Percentiles rank a stretch among this genome's conserved stretches.
These are phyloP conservation scores for Gastrolobium villosum DNA, from an alignment of 306 rosid genomes.

Conservation along the genomic window DNA sequence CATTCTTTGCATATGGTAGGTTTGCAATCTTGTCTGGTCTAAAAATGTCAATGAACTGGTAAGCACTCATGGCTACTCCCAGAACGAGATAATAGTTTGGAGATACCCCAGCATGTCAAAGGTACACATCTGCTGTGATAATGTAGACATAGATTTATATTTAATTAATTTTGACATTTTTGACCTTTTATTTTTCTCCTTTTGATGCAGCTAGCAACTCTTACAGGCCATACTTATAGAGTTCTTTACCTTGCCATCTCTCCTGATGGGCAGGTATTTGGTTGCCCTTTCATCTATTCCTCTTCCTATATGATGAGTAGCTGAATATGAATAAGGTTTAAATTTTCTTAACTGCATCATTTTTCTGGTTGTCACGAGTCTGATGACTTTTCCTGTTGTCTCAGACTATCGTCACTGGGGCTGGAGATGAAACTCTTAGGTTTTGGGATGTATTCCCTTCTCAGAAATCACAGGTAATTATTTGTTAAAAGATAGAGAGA, in stretches of 20 bases:
- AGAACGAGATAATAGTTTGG: slow-evolving; percentile 94
- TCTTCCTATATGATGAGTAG: background rate
- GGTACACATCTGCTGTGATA: slow-evolving; percentile 54
- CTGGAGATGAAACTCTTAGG: slow-evolving; percentile 95
- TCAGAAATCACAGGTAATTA: slow-evolving; percentile 85
- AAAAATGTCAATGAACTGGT: slow-evolving; percentile 94
- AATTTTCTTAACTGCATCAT: slow-evolving; percentile 2
- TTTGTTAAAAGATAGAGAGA: slow-evolving; percentile 4
- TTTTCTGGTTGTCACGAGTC: slow-evolving; percentile 17
- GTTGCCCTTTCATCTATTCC: background rate
- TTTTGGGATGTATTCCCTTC: slow-evolving; percentile 96
- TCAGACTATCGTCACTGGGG: slow-evolving; percentile 95
- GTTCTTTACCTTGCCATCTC: slow-evolving; percentile 94
- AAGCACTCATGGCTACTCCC: slow-evolving; percentile 97
- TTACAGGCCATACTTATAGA: slow-evolving; percentile 85
- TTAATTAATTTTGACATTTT: background rate
- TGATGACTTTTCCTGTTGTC: slow-evolving; percentile 21
- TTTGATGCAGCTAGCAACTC: slow-evolving; percentile 77
- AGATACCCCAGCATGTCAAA: slow-evolving; percentile 94
- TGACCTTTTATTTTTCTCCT: slow-evolving; percentile 31
- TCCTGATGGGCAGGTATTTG: slow-evolving; percentile 91
- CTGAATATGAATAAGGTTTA: background rate
- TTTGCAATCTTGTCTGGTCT: slow-evolving; percentile 95
- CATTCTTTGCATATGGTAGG: slow-evolving; percentile 59
- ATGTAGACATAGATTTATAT: background rate